Evolutionary conservation across 2,329 filamentous ascomycete genomes (phyloP).

Genomic region (Calonectria hawksworthii): DNA sequence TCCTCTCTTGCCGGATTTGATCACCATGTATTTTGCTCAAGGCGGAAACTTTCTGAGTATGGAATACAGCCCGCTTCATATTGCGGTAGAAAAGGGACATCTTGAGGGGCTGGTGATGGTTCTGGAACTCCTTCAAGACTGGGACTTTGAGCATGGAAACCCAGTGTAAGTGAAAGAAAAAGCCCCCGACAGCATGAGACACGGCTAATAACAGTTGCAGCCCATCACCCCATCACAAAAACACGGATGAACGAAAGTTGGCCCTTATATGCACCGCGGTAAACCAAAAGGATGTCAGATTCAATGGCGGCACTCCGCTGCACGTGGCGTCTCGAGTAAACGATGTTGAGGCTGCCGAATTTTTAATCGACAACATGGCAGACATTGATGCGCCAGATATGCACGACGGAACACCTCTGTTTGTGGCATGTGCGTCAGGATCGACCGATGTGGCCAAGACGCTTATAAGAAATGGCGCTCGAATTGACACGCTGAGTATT

Average conservation of each 20-base stretch:
- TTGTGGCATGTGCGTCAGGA: not conserved
- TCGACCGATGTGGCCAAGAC: not conserved
- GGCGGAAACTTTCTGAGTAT: not conserved
- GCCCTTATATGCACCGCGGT: not conserved
- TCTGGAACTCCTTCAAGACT: not conserved
- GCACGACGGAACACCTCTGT: not conserved
- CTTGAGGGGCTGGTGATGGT: not conserved
- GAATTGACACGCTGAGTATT: not conserved
- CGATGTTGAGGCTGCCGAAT: not conserved
- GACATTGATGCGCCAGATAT: not conserved
- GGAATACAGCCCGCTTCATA: not conserved
- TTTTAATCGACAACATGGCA: constrained; percentile 3
- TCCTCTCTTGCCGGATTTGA: not conserved
- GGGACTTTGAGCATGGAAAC: not conserved
- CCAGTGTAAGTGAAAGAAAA: not conserved
- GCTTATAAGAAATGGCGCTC: not conserved
- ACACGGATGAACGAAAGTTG: not conserved
- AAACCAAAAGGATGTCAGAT: not conserved
- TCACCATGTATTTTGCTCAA: not conserved
- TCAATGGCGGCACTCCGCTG: not conserved
- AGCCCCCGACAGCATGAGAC: too few species aligned
- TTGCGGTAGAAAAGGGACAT: not conserved
- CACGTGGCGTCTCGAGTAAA: not conserved
- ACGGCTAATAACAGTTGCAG: not conserved
- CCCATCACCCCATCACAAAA: not conserved